Evolutionary conservation across 768 basidiomycete species (phyloP), one percentile per base, ranked within the genome.

Genomic region (Dioszegia hungarica): DNA sequence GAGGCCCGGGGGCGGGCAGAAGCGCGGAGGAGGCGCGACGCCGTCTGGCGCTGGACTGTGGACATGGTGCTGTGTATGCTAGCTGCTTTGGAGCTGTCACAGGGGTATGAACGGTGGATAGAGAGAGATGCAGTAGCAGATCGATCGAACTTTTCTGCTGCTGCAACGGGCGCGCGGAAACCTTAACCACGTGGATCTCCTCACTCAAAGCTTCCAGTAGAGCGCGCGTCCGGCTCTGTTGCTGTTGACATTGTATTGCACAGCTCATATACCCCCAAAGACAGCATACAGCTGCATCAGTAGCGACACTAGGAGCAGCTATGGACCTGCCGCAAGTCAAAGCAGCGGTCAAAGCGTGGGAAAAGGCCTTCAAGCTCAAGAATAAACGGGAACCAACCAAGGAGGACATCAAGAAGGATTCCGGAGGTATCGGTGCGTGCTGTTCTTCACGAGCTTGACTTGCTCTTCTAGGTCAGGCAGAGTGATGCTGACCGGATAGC

Each of bases 341-440:
- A 47, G 65, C 75, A 3, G 67, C 74, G 31, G 72, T 79, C 62
- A 79, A 79, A 46, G 47, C 68, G 22, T 79, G 75, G 74, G 78
- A 79, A 59, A 64, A 67, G 22, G 17, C 56, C 2, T 79, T 79
- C 63, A 70, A 70, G 33, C 45, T 66, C 0, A 50, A 60, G 11
- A 47, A 78, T 25, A 69, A 64, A 10, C 46, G 73, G 14, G 66
- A 70, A 27, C 77, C 78, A 22, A 69, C 71, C 2, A 77, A 76
- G 54, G 72, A 72, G 2, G 78, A 79, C 61, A 77, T 79, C 70
- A 78, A 78, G 60, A 54, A 38, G 5, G 64, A 66, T 46, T 64
- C 72, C 12, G 22, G 46, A 19, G 70, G 70, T 25, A 77, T 79
- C 29, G 75, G 78, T 78, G 28, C 36, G 76, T 20, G 68, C 34